Evolutionary conservation across 2,329 filamentous ascomycete genomes (phyloP), one percentile per base, ranked within the genome.

Genomic region (Talaromyces rugulosus): DNA sequence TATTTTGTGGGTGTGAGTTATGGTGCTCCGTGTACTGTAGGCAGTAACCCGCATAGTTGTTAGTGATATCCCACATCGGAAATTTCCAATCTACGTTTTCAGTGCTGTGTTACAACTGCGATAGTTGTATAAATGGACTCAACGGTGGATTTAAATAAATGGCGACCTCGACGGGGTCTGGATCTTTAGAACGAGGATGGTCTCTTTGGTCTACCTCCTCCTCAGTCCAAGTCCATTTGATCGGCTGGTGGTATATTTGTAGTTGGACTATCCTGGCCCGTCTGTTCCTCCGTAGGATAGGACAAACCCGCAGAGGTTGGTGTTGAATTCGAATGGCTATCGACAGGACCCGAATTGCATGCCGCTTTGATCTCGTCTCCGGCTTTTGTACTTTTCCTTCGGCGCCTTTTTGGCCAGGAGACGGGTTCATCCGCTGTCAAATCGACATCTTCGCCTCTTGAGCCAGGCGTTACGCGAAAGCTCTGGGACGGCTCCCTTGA

Each of bases 181-280:
- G 8, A 33, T 33, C 2, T 33, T 33, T 8, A 9, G 31, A 33
- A 33, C 2, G 31, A 9, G 31, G 42, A 18, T 51, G 47, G 18
- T 51, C 42, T 14, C 27, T 27, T 72, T 63, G n/a, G 6, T 18
- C 33, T 4, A 12, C 14, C n/a, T 42, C 40, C 16, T 16, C 34
- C 14, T 40, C 16, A 76, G 60, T 75, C 72, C 53, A 75, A 65
- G 42, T 77, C 74, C 74, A 77, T 77, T 18, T 67, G 64, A 16
- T 76, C 74, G 8, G 59, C 52, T 3, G 63, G n/a, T 16, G 63
- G 44, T 34, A 58, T 51, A 28, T 66, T 67, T 27, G 64, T 58
- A 18, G 56, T 58, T 2, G 61, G 47, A 8, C 36, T 33, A 28
- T 12, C 33, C 14, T 30, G 51, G 18, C 8, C 27, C 12, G 68